Conservation (phyloP, 805 yeast species). For the Wickerhamiella bombiphila region DNA sequence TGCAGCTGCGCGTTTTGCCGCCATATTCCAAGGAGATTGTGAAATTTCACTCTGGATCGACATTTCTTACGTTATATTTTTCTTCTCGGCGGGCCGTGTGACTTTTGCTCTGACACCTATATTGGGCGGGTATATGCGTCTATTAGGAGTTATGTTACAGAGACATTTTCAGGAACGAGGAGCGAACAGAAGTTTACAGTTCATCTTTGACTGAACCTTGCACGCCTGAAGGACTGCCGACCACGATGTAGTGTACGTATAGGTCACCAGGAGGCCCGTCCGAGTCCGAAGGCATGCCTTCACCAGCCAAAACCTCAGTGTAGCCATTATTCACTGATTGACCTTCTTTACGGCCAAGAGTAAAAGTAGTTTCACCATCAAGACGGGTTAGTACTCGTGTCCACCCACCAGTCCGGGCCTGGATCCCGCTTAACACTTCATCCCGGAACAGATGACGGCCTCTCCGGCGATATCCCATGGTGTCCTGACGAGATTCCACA, state of each 20-base stretch:
- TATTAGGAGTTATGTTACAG: too few relatives aligned
- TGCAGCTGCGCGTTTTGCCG: constrained; percentile 6
- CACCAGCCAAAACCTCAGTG: constrained; percentile 52
- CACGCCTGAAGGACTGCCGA: constrained; percentile 18
- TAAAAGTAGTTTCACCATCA: constrained; percentile 39
- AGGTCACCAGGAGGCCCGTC: constrained; percentile 39
- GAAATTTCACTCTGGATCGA: constrained; percentile 1
- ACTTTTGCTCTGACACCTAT: too few relatives aligned
- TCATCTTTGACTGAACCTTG: constrained; percentile 2
- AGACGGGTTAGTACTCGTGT: constrained; percentile 47
- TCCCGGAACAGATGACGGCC: constrained; percentile 63
- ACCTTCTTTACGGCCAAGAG: constrained; percentile 39
- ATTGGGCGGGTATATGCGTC: too few relatives aligned
- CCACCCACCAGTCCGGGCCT: constrained; percentile 78
- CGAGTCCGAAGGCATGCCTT: constrained; percentile 65
- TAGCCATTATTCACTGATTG: constrained; percentile 48
- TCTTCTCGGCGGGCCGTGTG: too few relatives aligned
- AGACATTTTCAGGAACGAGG: too few relatives aligned
- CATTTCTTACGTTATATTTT: too few relatives aligned
- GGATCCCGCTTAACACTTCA: constrained; percentile 57
- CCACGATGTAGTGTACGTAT: constrained; percentile 31
- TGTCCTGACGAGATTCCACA: constrained; percentile 35
- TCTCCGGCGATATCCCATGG: constrained; percentile 77
- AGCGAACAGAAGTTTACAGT: constrained; percentile 1
- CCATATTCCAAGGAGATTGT: too few relatives aligned